Percentiles rank a stretch among this genome's conserved stretches.
These are phyloP conservation scores for Capronia epimyces DNA, from an alignment of 2,329 filamentous ascomycete species.

Conservation along the genomic window DNA sequence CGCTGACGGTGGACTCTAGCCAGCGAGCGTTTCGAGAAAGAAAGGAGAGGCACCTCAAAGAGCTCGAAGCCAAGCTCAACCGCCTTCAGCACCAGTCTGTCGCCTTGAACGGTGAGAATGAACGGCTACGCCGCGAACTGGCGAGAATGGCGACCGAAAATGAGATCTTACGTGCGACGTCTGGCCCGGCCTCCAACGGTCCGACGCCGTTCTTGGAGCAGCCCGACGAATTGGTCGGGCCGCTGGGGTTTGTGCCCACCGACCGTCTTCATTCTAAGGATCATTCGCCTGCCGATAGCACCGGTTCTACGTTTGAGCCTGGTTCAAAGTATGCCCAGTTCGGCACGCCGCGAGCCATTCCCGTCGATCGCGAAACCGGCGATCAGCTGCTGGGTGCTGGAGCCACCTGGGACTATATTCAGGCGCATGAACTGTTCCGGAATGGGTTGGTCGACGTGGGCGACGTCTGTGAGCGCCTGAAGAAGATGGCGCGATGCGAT, in stretches of 20 bases:
- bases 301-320: conserved; percentile 33
- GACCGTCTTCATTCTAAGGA: conserved; percentile 66
- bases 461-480: conserved; percentile 72
- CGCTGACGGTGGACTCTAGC: conserved; percentile 43
- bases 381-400: conserved; percentile 67
- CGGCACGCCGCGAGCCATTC: conserved; percentile 20
- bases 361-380: conserved; percentile 56
- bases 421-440: conserved; percentile 70
- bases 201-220: conserved; percentile 26
- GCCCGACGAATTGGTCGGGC: conserved; percentile 48
- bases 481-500: conserved; percentile 70
- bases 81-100: conserved; percentile 69
- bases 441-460: conserved; percentile 74
- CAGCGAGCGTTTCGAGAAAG: conserved; percentile 94
- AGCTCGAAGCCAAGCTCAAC: conserved; percentile 80
- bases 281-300: conserved; percentile 26
- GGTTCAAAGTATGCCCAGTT: conserved; percentile 30
- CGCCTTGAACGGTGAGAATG: conserved; percentile 72
- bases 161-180: conserved; percentile 81
- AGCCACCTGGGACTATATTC: conserved; percentile 86
- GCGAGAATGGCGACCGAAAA: conserved; percentile 85
- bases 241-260: conserved; percentile 64
- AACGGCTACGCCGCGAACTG: conserved; percentile 75
- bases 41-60: conserved; percentile 89
- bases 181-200: conserved; percentile 34